Conservation (phyloP, 306 rosid species). For the Mucuna pruriens region DNA sequence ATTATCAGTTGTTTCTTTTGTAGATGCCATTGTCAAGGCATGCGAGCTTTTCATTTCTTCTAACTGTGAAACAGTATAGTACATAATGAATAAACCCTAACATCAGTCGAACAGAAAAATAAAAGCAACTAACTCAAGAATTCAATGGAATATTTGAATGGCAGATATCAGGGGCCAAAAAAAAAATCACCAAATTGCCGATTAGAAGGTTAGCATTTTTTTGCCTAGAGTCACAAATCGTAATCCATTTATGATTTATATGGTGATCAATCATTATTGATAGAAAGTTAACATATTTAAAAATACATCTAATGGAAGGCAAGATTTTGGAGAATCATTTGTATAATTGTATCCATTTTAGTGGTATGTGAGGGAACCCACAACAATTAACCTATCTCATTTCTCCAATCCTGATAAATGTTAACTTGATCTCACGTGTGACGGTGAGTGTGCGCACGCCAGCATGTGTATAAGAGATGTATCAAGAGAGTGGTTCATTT, state of each 20-base stretch:
- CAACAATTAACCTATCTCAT: not conserved
- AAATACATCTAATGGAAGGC: not conserved
- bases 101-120: not conserved
- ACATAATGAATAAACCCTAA: conserved; percentile 16
- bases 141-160: conserved; percentile 12
- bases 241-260: too few relatives aligned
- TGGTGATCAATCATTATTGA: too few relatives aligned
- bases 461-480: not conserved
- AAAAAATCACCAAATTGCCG: conserved; percentile 17
- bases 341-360: conserved; percentile 6
- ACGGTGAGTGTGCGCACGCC: too few relatives aligned
- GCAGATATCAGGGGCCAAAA: not conserved
- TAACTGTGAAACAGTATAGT: conserved; percentile 54
- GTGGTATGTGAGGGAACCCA: not conserved
- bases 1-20: conserved; percentile 59
- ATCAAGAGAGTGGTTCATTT: not conserved
- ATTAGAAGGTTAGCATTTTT: not conserved
- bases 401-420: conserved; percentile 3
- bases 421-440: not conserved
- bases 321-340: conserved; percentile 25
- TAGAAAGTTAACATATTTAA: too few relatives aligned
- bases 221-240: not conserved
- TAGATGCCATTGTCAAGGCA: conserved; percentile 42
- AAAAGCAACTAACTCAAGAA: conserved; percentile 25
- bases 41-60: conserved; percentile 66